Percentiles rank a stretch among this genome's conserved stretches.
phyloP scores from a whole-genome alignment of 1,284 basidiomycete species.

The Cryptococcus neoformans region DNA sequence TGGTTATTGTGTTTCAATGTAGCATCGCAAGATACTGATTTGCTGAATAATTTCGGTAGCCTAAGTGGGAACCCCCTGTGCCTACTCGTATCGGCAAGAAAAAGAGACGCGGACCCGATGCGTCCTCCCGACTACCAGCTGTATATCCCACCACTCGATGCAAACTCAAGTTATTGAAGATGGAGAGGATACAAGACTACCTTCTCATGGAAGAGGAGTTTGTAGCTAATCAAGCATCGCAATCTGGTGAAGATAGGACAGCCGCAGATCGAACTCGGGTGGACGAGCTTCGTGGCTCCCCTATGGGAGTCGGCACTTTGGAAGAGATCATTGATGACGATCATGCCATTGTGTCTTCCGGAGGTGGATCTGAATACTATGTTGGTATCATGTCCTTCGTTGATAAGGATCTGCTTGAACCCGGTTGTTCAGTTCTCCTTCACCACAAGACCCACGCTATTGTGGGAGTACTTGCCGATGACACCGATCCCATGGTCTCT shows the following conservation, averaged over 20 bases:
- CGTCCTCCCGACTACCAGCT: constrained; percentile 86
- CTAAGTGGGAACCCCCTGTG: constrained; percentile 97
- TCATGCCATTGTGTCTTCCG: constrained; percentile 95
- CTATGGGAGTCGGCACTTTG: constrained; percentile 95
- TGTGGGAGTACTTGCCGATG: constrained; percentile 93
- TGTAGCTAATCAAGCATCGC: constrained; percentile 88
- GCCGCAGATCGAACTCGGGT: constrained; percentile 92
- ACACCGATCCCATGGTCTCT: constrained; percentile 95
- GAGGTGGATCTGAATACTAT: constrained; percentile 95
- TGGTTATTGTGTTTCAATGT: constrained; percentile 3
- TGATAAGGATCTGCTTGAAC: constrained; percentile 97
- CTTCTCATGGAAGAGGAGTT: constrained; percentile 97
- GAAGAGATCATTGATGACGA: constrained; percentile 99
- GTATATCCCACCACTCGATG: constrained; percentile 95
- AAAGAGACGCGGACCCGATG: constrained; percentile 85
- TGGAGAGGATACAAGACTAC: constrained; percentile 98
- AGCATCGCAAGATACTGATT: not conserved
- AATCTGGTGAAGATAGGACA: constrained; percentile 87
- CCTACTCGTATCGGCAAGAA: constrained; percentile 98
- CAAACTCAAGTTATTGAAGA: constrained; percentile 91
- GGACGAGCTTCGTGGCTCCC: constrained; percentile 90
- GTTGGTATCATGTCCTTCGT: constrained; percentile 99
- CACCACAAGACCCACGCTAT: constrained; percentile 97
- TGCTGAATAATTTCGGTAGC: constrained; percentile 41
- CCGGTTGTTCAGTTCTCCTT: constrained; percentile 89